Conservation (phyloP, 1,139 yeast species). For the Candida sanyaensis region DNA sequence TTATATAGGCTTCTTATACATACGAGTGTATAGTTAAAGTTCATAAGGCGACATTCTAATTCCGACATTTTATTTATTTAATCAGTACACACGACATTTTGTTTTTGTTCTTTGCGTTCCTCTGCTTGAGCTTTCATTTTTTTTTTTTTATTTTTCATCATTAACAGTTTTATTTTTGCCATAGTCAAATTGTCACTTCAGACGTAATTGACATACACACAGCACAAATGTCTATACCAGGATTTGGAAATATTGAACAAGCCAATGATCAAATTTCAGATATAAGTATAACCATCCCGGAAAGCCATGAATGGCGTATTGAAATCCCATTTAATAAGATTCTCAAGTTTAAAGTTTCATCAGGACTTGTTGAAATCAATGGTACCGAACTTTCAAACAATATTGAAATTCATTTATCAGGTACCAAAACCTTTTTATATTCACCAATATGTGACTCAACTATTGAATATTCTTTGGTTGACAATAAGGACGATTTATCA, state of each 20-base stretch:
- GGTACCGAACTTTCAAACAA: conserved; percentile 90
- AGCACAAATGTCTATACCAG: conserved; percentile 23
- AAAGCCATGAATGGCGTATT: conserved; percentile 79
- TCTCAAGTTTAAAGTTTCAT: conserved; percentile 54
- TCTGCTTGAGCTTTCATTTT: neutral
- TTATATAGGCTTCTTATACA: neutral
- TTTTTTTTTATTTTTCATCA: too few relatives aligned
- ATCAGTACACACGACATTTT: too few relatives aligned
- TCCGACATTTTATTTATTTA: neutral
- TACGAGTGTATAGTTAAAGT: neutral
- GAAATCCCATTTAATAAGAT: conserved; percentile 65
- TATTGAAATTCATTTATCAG: conserved; percentile 61
- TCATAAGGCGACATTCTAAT: neutral
- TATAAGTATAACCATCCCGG: conserved; percentile 31
- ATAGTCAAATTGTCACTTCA: neutral
- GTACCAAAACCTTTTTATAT: conserved; percentile 56
- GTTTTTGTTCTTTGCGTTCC: too few relatives aligned
- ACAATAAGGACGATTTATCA: conserved; percentile 39
- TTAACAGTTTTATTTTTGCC: neutral
- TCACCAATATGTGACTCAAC: conserved; percentile 54
- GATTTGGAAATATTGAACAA: conserved; percentile 17
- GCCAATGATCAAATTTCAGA: conserved; percentile 4
- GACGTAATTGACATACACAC: neutral
- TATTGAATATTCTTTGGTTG: conserved; percentile 50
- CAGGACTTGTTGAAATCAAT: conserved; percentile 85